Base-by-base conservation (phyloP, 176 grass and related monocot genomes). In the Tillandsia fasciculata region DNA sequence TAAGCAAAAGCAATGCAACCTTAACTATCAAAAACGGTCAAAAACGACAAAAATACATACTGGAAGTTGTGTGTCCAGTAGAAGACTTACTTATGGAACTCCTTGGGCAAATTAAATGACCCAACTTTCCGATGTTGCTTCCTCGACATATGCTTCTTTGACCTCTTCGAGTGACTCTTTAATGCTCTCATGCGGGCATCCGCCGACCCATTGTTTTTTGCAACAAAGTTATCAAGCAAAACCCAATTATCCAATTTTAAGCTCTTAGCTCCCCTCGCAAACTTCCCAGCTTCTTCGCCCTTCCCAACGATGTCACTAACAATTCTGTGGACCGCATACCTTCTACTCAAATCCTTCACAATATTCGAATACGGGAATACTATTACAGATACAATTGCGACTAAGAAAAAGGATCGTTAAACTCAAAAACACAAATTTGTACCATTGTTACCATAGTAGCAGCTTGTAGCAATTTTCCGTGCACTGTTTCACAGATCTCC, bases 81-180 rank as follows among this genome's bases (percentile, higher is more conserved):
- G 17, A 69, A 58, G 12, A 65, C 79, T 82, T 82, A 84, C 88
- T 77, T 87, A 71, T 53, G 66, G 63, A 85, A 82, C 75, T 59
- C 51, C 12, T 64, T 53, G 48, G 72, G 79, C 53, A 91, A 70
- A 70, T 85, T 64, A 76, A 91, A 85, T 14, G 85, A 87, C 22
- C 82, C 84, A 10, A 72, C 82, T 51, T 87, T 91, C 79, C 78
- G 86, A 71, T 87, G 88, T 69, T 87, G 78, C 65, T 81, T 91
- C 63, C 79, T 83, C 10, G 82, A 82, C 88, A 91, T 91, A 53
- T 87, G 81, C 12, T 23, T 77, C 77, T 66, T 87, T 17, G 76
- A 91, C 47, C 84, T 53, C 67, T 91, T 91, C 1, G 88, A 87
- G 64, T 82, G 78, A 66, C 75, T 75, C 70, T 71, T 70, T 71